A percentile compares a stretch with the other conserved stretches of the same genome.
These are phyloP conservation scores for Lentinula lateritia DNA, from an alignment of 768 basidiomycete genomes.

Conservation along the genomic window DNA sequence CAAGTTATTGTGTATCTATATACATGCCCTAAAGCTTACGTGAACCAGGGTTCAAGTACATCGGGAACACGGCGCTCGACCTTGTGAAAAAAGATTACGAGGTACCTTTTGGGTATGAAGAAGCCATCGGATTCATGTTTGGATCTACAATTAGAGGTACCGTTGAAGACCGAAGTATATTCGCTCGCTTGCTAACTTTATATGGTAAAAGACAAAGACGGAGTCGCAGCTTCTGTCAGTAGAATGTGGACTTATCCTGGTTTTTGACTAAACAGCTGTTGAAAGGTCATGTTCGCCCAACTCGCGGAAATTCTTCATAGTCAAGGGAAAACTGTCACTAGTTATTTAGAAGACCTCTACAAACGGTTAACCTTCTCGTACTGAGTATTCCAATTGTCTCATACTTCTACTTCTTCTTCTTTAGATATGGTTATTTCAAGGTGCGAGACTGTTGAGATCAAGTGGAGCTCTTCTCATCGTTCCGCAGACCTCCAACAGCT, in stretches of 20 bases:
- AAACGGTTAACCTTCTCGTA: constrained; percentile 31
- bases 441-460: constrained; percentile 23
- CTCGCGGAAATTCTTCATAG: constrained; percentile 47
- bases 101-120: constrained; percentile 83
- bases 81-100: constrained; percentile 63
- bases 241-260: neutral
- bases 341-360: constrained; percentile 62
- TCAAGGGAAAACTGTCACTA: constrained; percentile 48
- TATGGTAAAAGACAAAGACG: constrained; percentile 64
- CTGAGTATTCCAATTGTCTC: neutral
- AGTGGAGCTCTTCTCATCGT: neutral
- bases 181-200: neutral
- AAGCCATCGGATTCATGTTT: constrained; percentile 91
- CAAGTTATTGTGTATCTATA: constrained; percentile 15
- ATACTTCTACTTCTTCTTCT: neutral
- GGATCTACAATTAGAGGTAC: constrained; percentile 53
- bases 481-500: constrained; percentile 71
- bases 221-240: constrained; percentile 71
- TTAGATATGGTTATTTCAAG: constrained; percentile 58
- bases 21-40: constrained; percentile 12
- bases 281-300: constrained; percentile 63
- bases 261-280: neutral
- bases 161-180: neutral
- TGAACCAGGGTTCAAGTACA: constrained; percentile 76
- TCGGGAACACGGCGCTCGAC: constrained; percentile 74